Base-by-base conservation (phyloP, 176 grass and related monocot species). In the Avena sativa region DNA sequence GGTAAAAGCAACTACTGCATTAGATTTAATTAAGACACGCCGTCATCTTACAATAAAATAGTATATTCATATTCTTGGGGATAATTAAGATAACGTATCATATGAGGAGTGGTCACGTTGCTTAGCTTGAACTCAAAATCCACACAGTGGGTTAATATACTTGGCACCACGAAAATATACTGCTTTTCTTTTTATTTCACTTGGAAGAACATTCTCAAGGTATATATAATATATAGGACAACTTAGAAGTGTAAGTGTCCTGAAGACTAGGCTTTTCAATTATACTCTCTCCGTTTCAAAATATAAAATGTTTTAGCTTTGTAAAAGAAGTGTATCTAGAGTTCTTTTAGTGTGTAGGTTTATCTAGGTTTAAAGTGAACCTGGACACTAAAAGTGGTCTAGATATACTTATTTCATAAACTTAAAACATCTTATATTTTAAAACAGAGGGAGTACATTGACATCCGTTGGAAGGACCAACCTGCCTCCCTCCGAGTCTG, bases 241-340 rank as follows among this genome's bases (percentile, higher is more conserved):
- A 47, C 76, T 65, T 64, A 80, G 64, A 40, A 53, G 14, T 79
- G 13, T 55, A 58, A 64, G 75, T 85, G 83, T 81, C 44, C 77
- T 59, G 67, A 85, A 89, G 77, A 32, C 17, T 58, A 85, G 47
- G 58, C 59, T 81, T 76, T 81, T 74, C 28, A 80, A 81, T 67
- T 40, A 69, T 19, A 23, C 23, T 23, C 23, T 23, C 23, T 23
- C 23, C 23, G 23, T 23, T 23, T 23, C 23, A 23, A 23, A 23
- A 23, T 23, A 23, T 23, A 23, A 23, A 23, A 23, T 23, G 23
- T 23, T 23, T 23, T 23, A 23, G 23, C 23, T 23, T 23, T 23
- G 23, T 23, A 23, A 23, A 23, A 0, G 23, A 23, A 23, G 23
- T 23, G 23, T 23, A 23, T 23, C 23, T 23, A 23, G 23, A 23